Percentiles rank a stretch among this genome's conserved stretches.
Conservation (phyloP, 495 filamentous ascomycete genomes). For the Aspergillus sclerotiicarbonarius region DNA sequence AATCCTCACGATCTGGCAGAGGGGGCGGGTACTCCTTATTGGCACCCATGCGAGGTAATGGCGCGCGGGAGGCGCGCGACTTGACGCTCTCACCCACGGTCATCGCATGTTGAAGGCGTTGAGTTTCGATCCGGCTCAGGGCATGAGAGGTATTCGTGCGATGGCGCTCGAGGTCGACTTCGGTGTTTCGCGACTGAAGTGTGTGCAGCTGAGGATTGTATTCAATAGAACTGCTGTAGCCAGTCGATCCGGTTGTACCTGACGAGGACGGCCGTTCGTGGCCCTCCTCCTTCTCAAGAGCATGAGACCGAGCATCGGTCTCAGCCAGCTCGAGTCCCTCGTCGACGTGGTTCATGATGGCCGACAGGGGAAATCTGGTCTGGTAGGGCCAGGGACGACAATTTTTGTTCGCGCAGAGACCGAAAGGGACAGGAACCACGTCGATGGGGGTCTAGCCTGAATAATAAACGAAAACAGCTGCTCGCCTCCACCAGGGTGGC, state of each 20-base stretch:
- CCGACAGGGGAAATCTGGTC: background rate
- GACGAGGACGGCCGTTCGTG: conserved; percentile 14
- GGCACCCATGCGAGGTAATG: conserved; percentile 50
- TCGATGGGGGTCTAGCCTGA: background rate
- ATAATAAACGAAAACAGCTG: background rate
- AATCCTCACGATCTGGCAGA: conserved; percentile 68
- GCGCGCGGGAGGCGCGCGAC: conserved; percentile 45
- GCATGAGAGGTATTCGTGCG: conserved; percentile 47
- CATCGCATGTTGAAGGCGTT: conserved; percentile 36
- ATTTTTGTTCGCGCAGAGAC: background rate
- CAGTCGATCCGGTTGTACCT: conserved; percentile 19
- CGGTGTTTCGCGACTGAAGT: conserved; percentile 51
- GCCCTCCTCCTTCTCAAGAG: background rate
- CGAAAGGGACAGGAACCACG: background rate
- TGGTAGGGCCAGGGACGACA: background rate
- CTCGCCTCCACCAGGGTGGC: background rate
- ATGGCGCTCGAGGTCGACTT: conserved; percentile 67
- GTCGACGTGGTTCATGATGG: background rate
- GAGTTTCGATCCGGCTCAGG: conserved; percentile 66
- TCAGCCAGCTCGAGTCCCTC: conserved; percentile 3
- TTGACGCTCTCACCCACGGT: conserved; percentile 37
- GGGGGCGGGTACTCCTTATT: conserved; percentile 77
- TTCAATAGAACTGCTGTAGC: conserved; percentile 32
- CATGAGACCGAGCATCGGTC: background rate
- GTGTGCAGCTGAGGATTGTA: conserved; percentile 29